Conservation (phyloP, 306 rosid genomes). For the Arachis stenosperma region DNA sequence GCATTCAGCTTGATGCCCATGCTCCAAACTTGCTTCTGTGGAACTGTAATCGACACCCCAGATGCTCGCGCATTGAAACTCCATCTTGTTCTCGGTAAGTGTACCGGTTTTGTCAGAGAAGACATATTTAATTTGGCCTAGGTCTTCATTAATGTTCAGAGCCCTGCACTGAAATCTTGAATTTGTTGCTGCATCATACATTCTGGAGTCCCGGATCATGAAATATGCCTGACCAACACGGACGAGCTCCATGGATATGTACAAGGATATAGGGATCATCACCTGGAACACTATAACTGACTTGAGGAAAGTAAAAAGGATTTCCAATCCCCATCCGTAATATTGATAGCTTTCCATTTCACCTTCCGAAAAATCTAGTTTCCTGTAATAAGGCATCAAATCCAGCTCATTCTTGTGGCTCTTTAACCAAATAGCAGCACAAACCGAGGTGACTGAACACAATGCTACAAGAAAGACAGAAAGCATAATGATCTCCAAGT, state of each 20-base stretch:
- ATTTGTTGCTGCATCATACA: conserved; percentile 83
- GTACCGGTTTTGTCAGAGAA: conserved; percentile 99
- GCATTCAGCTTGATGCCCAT: conserved; percentile 51
- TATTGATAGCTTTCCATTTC: conserved; percentile 53
- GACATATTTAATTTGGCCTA: conserved; percentile 89
- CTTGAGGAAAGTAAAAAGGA: conserved; percentile 86
- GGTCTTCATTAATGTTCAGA: conserved; percentile 92
- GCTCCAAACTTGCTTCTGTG: conserved; percentile 34
- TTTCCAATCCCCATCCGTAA: conserved; percentile 79
- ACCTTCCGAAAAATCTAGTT: conserved; percentile 49
- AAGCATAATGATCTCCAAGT: conserved; percentile 78
- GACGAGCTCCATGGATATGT: conserved; percentile 96
- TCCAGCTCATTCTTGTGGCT: conserved; percentile 56
- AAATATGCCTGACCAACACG: conserved; percentile 95
- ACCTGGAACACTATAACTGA: conserved; percentile 89
- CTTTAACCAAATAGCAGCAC: conserved; percentile 85
- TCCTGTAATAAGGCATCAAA: conserved; percentile 69
- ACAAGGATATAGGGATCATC: conserved; percentile 94
- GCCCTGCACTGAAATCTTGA: conserved; percentile 94
- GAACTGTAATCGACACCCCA: conserved; percentile 78
- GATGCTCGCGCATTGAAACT: conserved; percentile 87
- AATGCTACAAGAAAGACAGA: conserved; percentile 71
- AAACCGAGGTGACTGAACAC: conserved; percentile 69
- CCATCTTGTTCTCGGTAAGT: conserved; percentile 98
- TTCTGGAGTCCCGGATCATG: conserved; percentile 72